Base-by-base conservation (phyloP, 2,329 filamentous ascomycete genomes). In the Diaporthe citriasiana region DNA sequence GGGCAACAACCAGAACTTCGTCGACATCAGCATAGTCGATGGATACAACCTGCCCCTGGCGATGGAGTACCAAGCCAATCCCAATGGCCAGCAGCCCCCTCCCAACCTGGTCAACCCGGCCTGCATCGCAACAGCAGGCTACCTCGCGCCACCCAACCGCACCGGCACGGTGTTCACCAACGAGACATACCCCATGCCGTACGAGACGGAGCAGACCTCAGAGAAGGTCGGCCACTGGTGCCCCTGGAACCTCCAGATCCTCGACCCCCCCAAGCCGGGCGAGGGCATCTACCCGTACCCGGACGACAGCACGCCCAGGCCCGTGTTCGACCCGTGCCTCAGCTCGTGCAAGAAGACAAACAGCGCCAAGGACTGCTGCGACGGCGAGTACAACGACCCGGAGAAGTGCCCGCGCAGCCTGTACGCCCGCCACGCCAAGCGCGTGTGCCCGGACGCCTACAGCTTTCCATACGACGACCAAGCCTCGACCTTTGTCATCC, bases 11-110 rank as follows among this genome's bases (percentile, higher is more conserved):
- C 92, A 95, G 80, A 93, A 91, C 13, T 97, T 94, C 81, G 96
- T 95, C 83, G 94, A 97, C 82, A 94, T 97, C 76, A 95, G 93
- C 53, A 87, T 96, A 3, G 94, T 97, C 30, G 94, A 97, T 80
- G 94, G 94, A 65, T 96, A 96, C 87, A 96, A 96, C 80, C 83
- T 96, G 1, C 93, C 93, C 1, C 81, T 95, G 76, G 92, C 90
- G 40, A 89, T 91, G 79, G 86, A 87, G 71, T 89, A 91, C 77
- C 70, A 74, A 17, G 38, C 72, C 68, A 85, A 90, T 35, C 88
- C 89, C 4, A 92, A 93, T 78, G 87, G 89, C 10, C 87, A 86
- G 1, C 88, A 93, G 71, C 92, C 95, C 74, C 93, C 93, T 17
- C 92, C 93, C 12, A 95, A 95, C 78, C 87, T 94, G 30, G 93